Evolutionary conservation across 768 basidiomycete species (phyloP), one percentile per base, ranked within the genome.

Genomic region (Tulasnella sp.): DNA sequence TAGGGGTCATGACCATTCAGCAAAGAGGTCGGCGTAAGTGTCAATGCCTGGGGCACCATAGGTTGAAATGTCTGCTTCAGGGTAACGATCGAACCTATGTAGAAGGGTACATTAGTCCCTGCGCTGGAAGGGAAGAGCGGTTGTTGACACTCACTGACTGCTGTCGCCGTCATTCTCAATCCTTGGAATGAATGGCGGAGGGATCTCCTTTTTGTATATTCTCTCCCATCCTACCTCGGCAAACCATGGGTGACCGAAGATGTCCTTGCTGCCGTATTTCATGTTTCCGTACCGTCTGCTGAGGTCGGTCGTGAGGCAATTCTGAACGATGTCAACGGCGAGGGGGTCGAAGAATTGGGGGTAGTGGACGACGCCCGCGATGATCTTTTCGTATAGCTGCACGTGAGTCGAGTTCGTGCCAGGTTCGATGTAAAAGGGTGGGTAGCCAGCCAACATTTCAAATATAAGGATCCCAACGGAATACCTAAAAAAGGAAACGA

Each of bases 371-470:
- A 70, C 78, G 34, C 90, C 86, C 48, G 75, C 71, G 42, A 84
- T 76, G 63, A 99, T 97, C 70, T 86, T 86, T 69, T 96, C 90
- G 69, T 99, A 98, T 39, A 97, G 77, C 41, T 80, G 73, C 64
- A 93, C 79, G 19, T 87, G 93, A 15, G 40, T 42, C 14, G 43
- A 23, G 65, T 90, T 87, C 57, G 72, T 67, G 35, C 31, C 32
- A 45, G 74, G 79, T 66, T 90, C 88, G 68, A 87, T 84, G 70
- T 96, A 93, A 73, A 91, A 98, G 0, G 96, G 96, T 25, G 93
- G 90, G 25, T 86, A 82, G 6, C 96, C 96, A 0, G 87, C 91
- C 41, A 99, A 78, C 93, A 98, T 97, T 70, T 99, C 96, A 67
- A 86, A 99, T 56, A 93, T 86, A 60, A 99, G 81, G 54, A 99